Base-by-base conservation (phyloP, 768 basidiomycete genomes). In the Trametes coccinea region DNA sequence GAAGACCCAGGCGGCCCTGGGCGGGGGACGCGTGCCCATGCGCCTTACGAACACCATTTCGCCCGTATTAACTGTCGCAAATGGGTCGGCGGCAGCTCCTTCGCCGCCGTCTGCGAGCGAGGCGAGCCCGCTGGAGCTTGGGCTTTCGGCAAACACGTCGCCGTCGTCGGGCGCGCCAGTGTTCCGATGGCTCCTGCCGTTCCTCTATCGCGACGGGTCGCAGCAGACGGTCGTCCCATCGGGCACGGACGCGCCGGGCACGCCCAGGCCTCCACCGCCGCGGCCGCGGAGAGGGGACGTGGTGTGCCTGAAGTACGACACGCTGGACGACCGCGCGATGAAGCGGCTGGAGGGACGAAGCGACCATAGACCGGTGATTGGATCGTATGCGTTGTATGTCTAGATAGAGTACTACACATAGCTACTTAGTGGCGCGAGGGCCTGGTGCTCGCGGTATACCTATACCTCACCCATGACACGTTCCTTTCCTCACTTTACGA, bases 301-400 rank as follows among this genome's bases (percentile, higher is more conserved):
- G 2, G 73, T 86, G 6, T 92, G 90, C 68, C 71, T 93, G 3
- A 75, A 76, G 45, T 95, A 95, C 69, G 75, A 82, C 63, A 90
- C 88, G 13, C 78, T 94, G 17, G 85, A 89, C 63, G 91, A 95
- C 70, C 78, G 79, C 33, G 84, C 78, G 6, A 93, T 95, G 88
- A 80, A 84, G 43, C 78, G 82, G 59, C 72, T 95, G 56, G 88
- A 90, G 71, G 92, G 89, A 14, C 81, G 88, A 45, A 90, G 88
- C 65, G 92, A 95, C 72, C 92, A 95, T 70, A 76, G 92, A 40
- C 92, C 92, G 0, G 92, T 94, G n/a, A 84, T 92, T 62, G 90
- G 90, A 57, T 82, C 83, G 27, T 93, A 90, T 69, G 84, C 83
- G 44, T 78, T 90, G 53, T 91, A 88, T 74, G 65, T 90, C 48